Conservation (phyloP, 495 filamentous ascomycete genomes). For the Annulohypoxylon maeteangense region DNA sequence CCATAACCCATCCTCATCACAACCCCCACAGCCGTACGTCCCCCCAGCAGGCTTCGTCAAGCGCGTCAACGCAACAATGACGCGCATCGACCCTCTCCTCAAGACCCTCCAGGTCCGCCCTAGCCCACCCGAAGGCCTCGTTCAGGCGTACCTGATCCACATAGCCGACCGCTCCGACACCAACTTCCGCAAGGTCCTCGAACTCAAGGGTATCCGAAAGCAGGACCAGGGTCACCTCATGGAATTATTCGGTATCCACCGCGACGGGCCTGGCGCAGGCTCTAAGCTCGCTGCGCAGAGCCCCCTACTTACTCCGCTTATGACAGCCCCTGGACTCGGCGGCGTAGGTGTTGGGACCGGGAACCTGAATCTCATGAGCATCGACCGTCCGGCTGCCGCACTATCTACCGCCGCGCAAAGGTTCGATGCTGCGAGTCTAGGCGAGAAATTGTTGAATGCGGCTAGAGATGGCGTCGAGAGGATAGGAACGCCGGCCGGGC, state of each 20-base stretch:
- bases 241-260: conserved; percentile 89
- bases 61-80: conserved; percentile 85
- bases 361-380: conserved; percentile 36
- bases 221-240: conserved; percentile 83
- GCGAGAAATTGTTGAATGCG: conserved; percentile 78
- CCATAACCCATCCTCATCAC: conserved; percentile 52
- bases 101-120: conserved; percentile 97
- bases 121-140: conserved; percentile 89
- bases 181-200: conserved; percentile 97
- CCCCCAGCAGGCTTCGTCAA: conserved; percentile 78
- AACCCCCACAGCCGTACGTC: conserved; percentile 54
- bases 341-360: conserved; percentile 51
- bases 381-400: conserved; percentile 21
- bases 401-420: conserved; percentile 55
- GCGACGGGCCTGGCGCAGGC: conserved; percentile 67
- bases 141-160: conserved; percentile 96
- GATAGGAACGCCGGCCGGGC: conserved; percentile 69
- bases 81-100: conserved; percentile 88
- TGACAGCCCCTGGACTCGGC: conserved; percentile 54
- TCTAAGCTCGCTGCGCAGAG: conserved; percentile 66
- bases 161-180: conserved; percentile 89
- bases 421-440: conserved; percentile 82
- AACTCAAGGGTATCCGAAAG: conserved; percentile 87
- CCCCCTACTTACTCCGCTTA: conserved; percentile 69
- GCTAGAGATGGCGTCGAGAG: conserved; percentile 92